phyloP scores from a whole-genome alignment of 202 grass and related monocot species.

The Schoenoplectus tabernaemontani region DNA sequence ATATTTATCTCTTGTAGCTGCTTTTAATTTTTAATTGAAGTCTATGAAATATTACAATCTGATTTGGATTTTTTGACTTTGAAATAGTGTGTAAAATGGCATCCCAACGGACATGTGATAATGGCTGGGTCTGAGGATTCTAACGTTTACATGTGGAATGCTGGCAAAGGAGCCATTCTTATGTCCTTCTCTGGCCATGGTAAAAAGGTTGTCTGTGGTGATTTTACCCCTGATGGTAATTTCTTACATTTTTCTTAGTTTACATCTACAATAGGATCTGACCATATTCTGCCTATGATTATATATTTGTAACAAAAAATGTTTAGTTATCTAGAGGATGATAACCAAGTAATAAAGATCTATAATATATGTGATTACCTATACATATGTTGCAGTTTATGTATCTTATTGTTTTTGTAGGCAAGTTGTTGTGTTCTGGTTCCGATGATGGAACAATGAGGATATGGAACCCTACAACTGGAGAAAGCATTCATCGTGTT shows the following conservation, averaged over 20 bases:
- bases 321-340: background rate
- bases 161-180: conserved; percentile 39
- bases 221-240: conserved; percentile 77
- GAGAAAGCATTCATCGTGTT: conserved; percentile 58
- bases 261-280: background rate
- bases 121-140: conserved; percentile 84
- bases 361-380: background rate
- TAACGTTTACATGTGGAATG: conserved; percentile 90
- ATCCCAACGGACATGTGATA: conserved; percentile 66
- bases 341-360: background rate
- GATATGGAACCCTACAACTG: conserved; percentile 82
- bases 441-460: conserved; percentile 79
- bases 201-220: conserved; percentile 69
- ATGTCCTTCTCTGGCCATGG: conserved; percentile 78
- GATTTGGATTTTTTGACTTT: background rate
- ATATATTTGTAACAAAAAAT: background rate
- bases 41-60: background rate
- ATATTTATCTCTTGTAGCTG: background rate
- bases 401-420: conserved; percentile 31
- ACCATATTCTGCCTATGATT: background rate
- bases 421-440: conserved; percentile 76
- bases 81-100: conserved; percentile 89
- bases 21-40: background rate
- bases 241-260: background rate
- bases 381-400: background rate